Evolutionary conservation across 768 basidiomycete species (phyloP).

Genomic region (Antrodiella citrinella): DNA sequence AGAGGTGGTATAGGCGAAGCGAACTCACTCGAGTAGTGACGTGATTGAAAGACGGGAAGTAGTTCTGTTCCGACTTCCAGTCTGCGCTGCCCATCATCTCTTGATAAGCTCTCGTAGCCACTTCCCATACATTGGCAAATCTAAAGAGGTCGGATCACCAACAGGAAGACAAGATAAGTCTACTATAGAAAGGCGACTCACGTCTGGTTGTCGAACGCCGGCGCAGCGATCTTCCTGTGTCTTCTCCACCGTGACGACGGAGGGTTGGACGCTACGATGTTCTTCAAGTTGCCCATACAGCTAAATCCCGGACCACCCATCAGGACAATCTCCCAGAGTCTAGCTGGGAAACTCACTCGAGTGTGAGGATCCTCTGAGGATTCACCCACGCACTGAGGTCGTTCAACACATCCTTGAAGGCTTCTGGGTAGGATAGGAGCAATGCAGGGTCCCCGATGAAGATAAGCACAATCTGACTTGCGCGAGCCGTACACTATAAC

Average conservation of each 20-base stretch:
- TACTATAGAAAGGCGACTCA: constrained; percentile 1
- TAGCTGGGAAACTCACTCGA: neutral
- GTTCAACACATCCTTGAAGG: constrained; percentile 5
- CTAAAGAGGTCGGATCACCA: too few relatives aligned
- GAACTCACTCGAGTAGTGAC: constrained; percentile 7
- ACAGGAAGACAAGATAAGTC: too few relatives aligned
- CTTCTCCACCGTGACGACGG: constrained; percentile 10
- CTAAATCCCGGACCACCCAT: too few relatives aligned
- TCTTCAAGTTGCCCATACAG: constrained; percentile 6
- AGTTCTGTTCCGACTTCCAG: constrained; percentile 9
- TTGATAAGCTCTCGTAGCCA: constrained; percentile 5
- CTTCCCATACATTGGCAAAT: constrained; percentile 9
- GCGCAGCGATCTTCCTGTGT: constrained; percentile 11
- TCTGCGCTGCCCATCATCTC: constrained; percentile 4
- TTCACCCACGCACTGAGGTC: neutral
- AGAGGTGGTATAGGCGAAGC: neutral
- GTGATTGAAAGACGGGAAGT: constrained; percentile 8
- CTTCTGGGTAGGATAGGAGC: constrained; percentile 5
- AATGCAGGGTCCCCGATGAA: neutral
- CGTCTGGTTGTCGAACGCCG: constrained; percentile 9
- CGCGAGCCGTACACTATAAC: constrained; percentile 1
- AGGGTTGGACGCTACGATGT: constrained; percentile 5
- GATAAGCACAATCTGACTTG: constrained; percentile 1
- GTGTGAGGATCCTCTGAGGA: constrained; percentile 1
- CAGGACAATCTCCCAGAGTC: too few relatives aligned